Conservation (phyloP, 2,329 filamentous ascomycete species). For the Ophiostoma piceae region DNA sequence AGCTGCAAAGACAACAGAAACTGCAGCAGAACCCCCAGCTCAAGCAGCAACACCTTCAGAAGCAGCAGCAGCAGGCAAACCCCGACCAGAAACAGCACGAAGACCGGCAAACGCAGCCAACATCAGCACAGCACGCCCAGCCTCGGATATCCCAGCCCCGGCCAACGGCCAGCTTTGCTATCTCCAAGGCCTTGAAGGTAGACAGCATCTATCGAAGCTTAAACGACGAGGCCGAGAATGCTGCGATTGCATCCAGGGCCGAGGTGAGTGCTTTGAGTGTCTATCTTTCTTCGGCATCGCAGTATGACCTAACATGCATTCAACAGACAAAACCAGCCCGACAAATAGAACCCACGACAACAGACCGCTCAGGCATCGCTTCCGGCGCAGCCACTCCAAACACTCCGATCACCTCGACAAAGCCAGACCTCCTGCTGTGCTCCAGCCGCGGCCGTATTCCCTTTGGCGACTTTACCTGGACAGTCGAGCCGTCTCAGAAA, state of each 20-base stretch:
- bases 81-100: conserved; percentile 7
- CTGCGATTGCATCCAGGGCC: background rate
- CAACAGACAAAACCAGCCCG: conserved; percentile 11
- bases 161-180: conserved; percentile 10
- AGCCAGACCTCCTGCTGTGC: conserved; percentile 19
- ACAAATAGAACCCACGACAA: background rate
- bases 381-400: background rate
- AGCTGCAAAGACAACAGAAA: conserved; percentile 16
- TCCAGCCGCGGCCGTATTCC: conserved; percentile 23
- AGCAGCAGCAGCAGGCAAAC: conserved; percentile 16
- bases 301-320: background rate
- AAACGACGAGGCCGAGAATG: conserved; percentile 17
- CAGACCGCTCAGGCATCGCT: background rate
- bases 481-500: conserved; percentile 17
- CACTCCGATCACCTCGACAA: background rate
- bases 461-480: conserved; percentile 24
- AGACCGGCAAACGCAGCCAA: background rate
- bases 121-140: background rate
- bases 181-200: background rate
- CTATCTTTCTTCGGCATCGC: background rate
- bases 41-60: conserved; percentile 15
- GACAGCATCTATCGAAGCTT: conserved; percentile 22
- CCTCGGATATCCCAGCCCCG: conserved; percentile 11
- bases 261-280: background rate
- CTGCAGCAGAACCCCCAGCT: conserved; percentile 17